Evolutionary conservation across 2,329 filamentous ascomycete species (phyloP), one percentile per base, ranked within the genome.

Genomic region (Arthrobotrys entomopaga): DNA sequence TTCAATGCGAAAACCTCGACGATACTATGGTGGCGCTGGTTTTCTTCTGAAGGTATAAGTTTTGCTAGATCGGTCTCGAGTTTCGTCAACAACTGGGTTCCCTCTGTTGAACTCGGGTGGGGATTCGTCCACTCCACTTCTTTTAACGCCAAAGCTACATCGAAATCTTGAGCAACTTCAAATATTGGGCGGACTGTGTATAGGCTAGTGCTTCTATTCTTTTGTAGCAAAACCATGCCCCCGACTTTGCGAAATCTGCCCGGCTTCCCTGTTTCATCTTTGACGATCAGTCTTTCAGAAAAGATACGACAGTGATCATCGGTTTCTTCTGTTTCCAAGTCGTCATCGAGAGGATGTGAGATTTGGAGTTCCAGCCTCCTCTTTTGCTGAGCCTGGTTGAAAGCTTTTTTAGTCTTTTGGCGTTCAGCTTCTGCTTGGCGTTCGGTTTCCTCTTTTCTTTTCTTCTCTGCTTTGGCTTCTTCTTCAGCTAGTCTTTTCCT

Each of bases 1-100:
- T 91, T 92, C 82, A 93, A 96, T 75, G 93, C 92, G 67, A 96
- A 84, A 42, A 98, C 85, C 57, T 91, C 88, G 49, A 95, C 86
- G 11, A 98, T 83, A 79, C 93, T 92, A 22, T 87, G 86, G 80
- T 97, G 92, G 2, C 87, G 87, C 43, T 95, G 69, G 15, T 66
- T 66, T 5, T 73, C 69, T 22, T 66, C 54, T n/a, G 67, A 83
- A 77, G 86, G 87, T 80, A 91, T 95, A 59, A 96, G 83, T 8
- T 87, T 85, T 77, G 94, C 91, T 40, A 99, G 84, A 71, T 90
- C 87, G 46, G 87, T 86, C 81, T 97, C 93, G 22, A 96, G 86
- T 6, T 86, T 85, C 79, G 92, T 89, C 59, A 97, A 84, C 76
- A 91, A 87, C 80, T 90, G 90, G 79, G 93, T 93, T 79, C 92